A percentile compares a stretch with the other conserved stretches of the same genome.
phyloP scores from a whole-genome alignment of 116 monocot genomes.

The Iris pallida region DNA sequence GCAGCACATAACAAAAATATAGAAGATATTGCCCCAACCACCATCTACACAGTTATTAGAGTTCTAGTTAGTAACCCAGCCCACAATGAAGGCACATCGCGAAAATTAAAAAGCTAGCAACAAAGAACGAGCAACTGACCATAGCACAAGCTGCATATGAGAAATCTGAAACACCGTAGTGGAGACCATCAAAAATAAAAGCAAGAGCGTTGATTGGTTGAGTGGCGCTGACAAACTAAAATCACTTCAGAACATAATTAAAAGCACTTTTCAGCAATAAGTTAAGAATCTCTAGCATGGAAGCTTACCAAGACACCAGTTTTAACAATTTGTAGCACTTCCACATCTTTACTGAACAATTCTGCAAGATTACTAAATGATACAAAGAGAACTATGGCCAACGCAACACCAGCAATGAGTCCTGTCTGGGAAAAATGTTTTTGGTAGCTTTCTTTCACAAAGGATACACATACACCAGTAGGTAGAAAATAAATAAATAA shows the following conservation, averaged over 20 bases:
- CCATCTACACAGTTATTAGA: constrained; percentile 47
- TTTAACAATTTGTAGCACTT: constrained; percentile 65
- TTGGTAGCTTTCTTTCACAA: too few species aligned
- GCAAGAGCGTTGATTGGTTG: constrained; percentile 97
- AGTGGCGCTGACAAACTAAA: constrained; percentile 89
- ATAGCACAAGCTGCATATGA: constrained; percentile 81
- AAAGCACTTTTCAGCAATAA: constrained; percentile 1
- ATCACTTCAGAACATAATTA: not conserved
- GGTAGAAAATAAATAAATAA: too few species aligned
- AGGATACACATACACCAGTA: too few species aligned
- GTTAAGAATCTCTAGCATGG: not conserved
- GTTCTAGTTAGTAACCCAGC: constrained; percentile 1
- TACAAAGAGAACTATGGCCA: constrained; percentile 51
- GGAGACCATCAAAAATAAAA: constrained; percentile 96
- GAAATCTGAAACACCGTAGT: constrained; percentile 98
- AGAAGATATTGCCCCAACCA: constrained; percentile 70
- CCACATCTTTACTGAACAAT: constrained; percentile 81
- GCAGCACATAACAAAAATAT: constrained; percentile 67
- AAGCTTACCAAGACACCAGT: constrained; percentile 67
- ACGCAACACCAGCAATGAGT: constrained; percentile 49
- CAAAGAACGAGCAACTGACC: constrained; percentile 37
- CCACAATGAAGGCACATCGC: not conserved
- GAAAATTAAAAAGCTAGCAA: not conserved
- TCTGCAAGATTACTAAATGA: constrained; percentile 75
- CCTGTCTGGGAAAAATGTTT: constrained; percentile 46